These are phyloP conservation scores for Lipomyces sp. DNA, from an alignment of 805 yeast genomes.

Conservation along the genomic window DNA sequence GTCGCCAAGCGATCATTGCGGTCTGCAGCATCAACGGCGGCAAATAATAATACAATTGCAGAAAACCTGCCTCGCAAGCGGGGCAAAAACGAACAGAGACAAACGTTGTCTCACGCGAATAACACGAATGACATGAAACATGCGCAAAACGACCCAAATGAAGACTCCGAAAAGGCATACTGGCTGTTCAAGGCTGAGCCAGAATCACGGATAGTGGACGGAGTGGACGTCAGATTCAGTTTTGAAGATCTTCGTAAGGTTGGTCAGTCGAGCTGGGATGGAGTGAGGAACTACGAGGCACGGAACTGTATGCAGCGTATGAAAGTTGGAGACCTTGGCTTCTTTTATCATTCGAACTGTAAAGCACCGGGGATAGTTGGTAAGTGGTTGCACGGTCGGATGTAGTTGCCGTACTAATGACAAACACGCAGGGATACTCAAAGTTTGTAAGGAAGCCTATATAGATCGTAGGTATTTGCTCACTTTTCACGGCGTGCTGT, in stretches of 20 bases:
- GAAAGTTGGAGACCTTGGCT: constrained; percentile 53
- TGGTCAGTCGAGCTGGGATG: constrained; percentile 57
- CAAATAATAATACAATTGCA: background rate
- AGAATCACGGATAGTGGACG: constrained; percentile 54
- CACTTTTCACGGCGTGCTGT: background rate
- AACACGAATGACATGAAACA: background rate
- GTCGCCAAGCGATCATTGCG: constrained; percentile 12
- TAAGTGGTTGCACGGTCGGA: background rate
- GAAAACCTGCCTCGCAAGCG: background rate
- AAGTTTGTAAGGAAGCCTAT: constrained; percentile 43
- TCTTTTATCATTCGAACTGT: constrained; percentile 64
- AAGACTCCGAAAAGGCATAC: constrained; percentile 38
- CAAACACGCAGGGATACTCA: constrained; percentile 47
- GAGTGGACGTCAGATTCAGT: constrained; percentile 56
- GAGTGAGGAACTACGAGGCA: constrained; percentile 64
- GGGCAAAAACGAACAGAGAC: background rate
- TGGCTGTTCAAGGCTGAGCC: constrained; percentile 68
- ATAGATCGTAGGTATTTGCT: constrained; percentile 40
- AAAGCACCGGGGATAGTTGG: constrained; percentile 57
- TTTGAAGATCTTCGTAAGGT: constrained; percentile 49
- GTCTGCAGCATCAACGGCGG: constrained; percentile 3
- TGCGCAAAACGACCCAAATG: background rate
- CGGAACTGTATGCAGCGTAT: constrained; percentile 56
- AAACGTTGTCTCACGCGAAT: background rate
- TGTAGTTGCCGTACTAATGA: background rate